Conservation (phyloP, 805 yeast genomes). For the Brettanomyces custersianus region DNA sequence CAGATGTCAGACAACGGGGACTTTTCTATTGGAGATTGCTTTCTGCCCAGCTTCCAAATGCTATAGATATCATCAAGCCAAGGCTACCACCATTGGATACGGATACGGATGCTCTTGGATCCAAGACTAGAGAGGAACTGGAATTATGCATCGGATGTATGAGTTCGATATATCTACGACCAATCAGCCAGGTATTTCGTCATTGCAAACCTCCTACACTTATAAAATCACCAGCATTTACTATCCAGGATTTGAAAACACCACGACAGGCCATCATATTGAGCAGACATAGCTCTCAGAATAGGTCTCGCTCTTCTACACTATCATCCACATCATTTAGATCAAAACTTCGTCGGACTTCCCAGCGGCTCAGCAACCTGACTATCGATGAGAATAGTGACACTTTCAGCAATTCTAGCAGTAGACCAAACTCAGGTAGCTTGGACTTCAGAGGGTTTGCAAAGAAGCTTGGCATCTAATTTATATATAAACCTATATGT, state of each 20-base stretch:
- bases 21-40: constrained; percentile 78
- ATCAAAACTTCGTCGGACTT: not conserved
- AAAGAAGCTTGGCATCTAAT: no score
- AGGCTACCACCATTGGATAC: constrained; percentile 54
- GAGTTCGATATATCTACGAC: constrained; percentile 78
- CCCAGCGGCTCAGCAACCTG: not conserved
- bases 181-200: constrained; percentile 74
- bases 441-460: no score
- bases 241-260: constrained; percentile 6
- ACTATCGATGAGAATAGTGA: not conserved
- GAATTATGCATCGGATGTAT: constrained; percentile 75
- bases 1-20: constrained; percentile 82
- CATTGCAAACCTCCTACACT: constrained; percentile 43
- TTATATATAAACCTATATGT: no score
- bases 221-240: constrained; percentile 40
- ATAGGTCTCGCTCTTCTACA: constrained; percentile 2
- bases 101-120: constrained; percentile 64
- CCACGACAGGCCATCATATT: constrained; percentile 1
- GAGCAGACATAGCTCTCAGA: not conserved
- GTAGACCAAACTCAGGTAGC: no score
- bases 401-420: no score
- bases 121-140: constrained; percentile 64
- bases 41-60: constrained; percentile 35
- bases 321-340: not conserved
- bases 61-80: constrained; percentile 47